Evolutionary conservation across 768 basidiomycete species (phyloP), one percentile per base, ranked within the genome.

Genomic region (Nidularia sp.): DNA sequence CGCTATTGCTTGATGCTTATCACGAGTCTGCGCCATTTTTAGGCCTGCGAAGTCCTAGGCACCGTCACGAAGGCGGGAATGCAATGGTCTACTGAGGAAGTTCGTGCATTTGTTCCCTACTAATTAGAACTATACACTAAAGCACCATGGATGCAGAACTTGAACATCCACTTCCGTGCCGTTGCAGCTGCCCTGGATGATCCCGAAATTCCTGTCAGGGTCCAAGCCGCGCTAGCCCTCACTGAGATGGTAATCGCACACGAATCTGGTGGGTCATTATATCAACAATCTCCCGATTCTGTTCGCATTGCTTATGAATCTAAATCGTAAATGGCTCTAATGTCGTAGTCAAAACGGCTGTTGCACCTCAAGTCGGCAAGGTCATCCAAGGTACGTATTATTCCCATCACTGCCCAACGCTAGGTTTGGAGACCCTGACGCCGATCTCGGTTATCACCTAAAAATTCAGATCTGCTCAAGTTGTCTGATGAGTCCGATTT

Each of bases 401-500:
- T 25, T 25, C 25, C 44, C 44, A 25, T 25, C 25, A 25, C 25
- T 25, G 25, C 25, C 25, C 25, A 25, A 25, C 25, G 25, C 25
- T 25, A 25, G 25, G 25, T 25, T 25, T 25, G 25, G 29, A n/a
- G 39, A 41, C 39, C 47, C n/a, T 48, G 34, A 48, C 22, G 32
- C 10, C 39, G 47, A 34, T 48, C 34, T 50, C 49, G 49, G 34
- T 50, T 50, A 50, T 10, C 33, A 33, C 50, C 41, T 22, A 4
- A 29, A 10, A 35, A 58, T 18, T 33, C 55, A 90, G 90, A 89
- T 63, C 73, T 94, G n/a, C 78, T 94, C 59, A 91, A 90, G 65
- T 76, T 96, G 43, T 84, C 89, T n/a, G 89, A 93, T 63, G 90
- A 94, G 68, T 92, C 90, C 44, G 93, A 95, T 64, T 71, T 96